Base-by-base conservation (phyloP, 2,329 filamentous ascomycete genomes). In the Pyrenophora graminea region DNA sequence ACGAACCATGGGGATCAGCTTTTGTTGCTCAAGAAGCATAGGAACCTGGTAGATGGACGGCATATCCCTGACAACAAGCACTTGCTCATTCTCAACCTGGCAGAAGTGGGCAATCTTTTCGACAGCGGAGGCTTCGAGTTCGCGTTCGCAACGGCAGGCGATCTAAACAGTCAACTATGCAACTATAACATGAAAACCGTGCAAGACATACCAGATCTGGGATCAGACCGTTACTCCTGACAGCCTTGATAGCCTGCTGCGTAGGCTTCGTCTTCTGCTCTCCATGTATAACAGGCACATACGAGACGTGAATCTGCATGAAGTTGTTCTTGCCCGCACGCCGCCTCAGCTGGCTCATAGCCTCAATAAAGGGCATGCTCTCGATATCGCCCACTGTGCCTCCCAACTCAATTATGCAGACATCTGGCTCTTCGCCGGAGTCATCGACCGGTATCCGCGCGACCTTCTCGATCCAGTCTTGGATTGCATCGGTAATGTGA, bases 211-310 rank as follows among this genome's bases (percentile, higher is more conserved):
- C 85, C 71, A 94, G 55, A 59, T 82, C 79, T 18, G 79, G 79
- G 41, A 80, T 75, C 51, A 83, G 76, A 69, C 91, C 91, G 57
- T 89, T 88, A 69, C 89, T 92, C 57, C 93, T 87, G 56, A 92
- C 86, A 64, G 89, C 85, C 69, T 87, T 87, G 66, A 97, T 91
- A 21, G 93, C 90, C 66, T 90, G 85, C 74, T 99, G 94, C 0
- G 94, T 99, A 0, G 94, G 94, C 78, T 97, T 97, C 8, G 92
- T 97, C 84, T 97, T 97, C 74, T 96, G 86, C 79, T 97, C 87
- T 30, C 84, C 82, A 54, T 82, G 76, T 33, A 87, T 83, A 30
- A 93, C 82, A 1, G 92, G 94, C 30, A 97, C 87, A 64, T 92
- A 90, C 4, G 89, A 91, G 56, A 97, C 93, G 74, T 91, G 87